These are phyloP conservation scores for Ophiostoma triangulosporum DNA, from an alignment of 2,329 filamentous ascomycete species.

Conservation along the genomic window DNA sequence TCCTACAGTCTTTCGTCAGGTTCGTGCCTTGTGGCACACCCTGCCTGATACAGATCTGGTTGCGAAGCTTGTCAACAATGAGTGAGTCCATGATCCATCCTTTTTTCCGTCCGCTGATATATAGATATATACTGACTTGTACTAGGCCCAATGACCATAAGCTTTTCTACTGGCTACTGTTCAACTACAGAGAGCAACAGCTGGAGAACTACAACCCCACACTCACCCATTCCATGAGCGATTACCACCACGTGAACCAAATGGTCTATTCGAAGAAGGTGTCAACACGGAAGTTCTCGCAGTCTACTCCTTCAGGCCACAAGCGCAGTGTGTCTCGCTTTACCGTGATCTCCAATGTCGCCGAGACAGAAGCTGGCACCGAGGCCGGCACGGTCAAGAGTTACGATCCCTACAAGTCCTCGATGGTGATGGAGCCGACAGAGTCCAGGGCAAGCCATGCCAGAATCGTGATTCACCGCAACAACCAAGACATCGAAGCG, in stretches of 20 bases:
- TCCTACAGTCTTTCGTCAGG: constrained; percentile 65
- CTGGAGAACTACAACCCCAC: constrained; percentile 76
- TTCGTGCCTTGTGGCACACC: constrained; percentile 85
- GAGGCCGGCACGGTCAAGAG: constrained; percentile 42
- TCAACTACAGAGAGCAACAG: constrained; percentile 70
- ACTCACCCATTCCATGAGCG: constrained; percentile 73
- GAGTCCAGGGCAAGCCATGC: constrained; percentile 44
- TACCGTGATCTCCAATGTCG: constrained; percentile 50
- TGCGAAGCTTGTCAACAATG: constrained; percentile 49
- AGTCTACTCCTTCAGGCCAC: constrained; percentile 31
- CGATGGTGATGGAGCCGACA: constrained; percentile 30
- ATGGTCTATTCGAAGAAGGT: constrained; percentile 44
- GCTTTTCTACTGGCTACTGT: constrained; percentile 76
- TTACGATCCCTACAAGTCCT: constrained; percentile 76
- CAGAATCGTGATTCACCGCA: constrained; percentile 55
- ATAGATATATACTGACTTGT: not conserved
- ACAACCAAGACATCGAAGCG: constrained; percentile 21
- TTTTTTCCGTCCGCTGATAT: not conserved
- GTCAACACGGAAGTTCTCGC: constrained; percentile 47
- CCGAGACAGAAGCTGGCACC: constrained; percentile 27
- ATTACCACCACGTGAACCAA: constrained; percentile 69
- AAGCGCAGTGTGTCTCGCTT: constrained; percentile 45
- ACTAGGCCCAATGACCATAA: constrained; percentile 75
- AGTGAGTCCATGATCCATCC: constrained; percentile 33
- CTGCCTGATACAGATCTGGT: constrained; percentile 60